Percentiles rank a stretch among this genome's conserved stretches.
phyloP scores from a whole-genome alignment of 2,329 filamentous ascomycete species.

The Lachnum nothofagi region DNA sequence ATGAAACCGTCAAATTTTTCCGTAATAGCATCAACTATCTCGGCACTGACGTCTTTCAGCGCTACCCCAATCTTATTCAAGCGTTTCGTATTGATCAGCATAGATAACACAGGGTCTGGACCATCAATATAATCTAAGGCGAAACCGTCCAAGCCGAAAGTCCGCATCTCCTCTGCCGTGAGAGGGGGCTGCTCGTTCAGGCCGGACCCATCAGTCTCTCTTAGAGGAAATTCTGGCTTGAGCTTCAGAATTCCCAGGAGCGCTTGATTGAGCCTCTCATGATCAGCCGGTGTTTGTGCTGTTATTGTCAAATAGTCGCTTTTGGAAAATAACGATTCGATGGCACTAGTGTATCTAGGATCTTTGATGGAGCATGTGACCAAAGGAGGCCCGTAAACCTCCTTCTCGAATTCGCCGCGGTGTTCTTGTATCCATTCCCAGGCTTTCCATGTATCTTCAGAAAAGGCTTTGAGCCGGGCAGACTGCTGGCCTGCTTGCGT shows the following conservation, averaged over 20 bases:
- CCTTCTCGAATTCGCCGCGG: constrained; percentile 52
- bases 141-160: constrained; percentile 71
- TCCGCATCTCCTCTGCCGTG: constrained; percentile 47
- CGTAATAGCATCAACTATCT: constrained; percentile 63
- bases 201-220: constrained; percentile 49
- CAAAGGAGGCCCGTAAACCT: constrained; percentile 62
- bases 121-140: constrained; percentile 74
- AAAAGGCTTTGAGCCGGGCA: constrained; percentile 55
- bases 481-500: constrained; percentile 72
- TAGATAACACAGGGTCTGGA: constrained; percentile 76
- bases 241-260: constrained; percentile 61
- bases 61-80: constrained; percentile 66
- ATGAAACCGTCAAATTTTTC: constrained; percentile 61
- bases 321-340: constrained; percentile 53
- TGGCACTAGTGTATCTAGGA: constrained; percentile 48
- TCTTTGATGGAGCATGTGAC: constrained; percentile 61
- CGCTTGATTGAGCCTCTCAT: constrained; percentile 62
- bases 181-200: constrained; percentile 53
- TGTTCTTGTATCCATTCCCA: constrained; percentile 82
- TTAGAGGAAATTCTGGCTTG: constrained; percentile 66
- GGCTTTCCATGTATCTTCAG: constrained; percentile 60
- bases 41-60: constrained; percentile 56
- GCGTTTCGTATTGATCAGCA: constrained; percentile 72
- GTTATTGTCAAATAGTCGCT: constrained; percentile 62
- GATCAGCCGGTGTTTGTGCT: constrained; percentile 69